Conservation (phyloP, 192 early-diverging fungal species). For the Gamsiella multidivaricata region DNA sequence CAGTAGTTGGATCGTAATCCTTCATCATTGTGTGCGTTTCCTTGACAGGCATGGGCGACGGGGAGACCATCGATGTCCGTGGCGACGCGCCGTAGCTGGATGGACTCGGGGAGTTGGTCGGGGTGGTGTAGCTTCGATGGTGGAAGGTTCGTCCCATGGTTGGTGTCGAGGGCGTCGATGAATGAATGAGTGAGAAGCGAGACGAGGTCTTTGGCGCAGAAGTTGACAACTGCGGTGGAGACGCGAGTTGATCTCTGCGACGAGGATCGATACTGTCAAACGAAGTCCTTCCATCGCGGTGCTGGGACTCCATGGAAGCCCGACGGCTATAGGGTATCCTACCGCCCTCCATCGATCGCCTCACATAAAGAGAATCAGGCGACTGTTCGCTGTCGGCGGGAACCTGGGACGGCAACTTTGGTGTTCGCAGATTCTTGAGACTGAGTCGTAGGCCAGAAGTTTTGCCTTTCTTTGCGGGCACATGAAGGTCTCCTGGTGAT, state of each 20-base stretch:
- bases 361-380: slow-evolving; percentile 3
- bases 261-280: slow-evolving; percentile 31
- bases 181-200: slow-evolving; percentile 46
- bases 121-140: slow-evolving; percentile 35
- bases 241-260: slow-evolving; percentile 27
- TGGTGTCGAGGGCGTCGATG: slow-evolving; percentile 40
- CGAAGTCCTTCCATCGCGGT: slow-evolving; percentile 28
- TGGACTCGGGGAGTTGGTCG: slow-evolving; percentile 18
- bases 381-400: slow-evolving; percentile 29
- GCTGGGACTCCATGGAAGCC: slow-evolving; percentile 10
- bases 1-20: slow-evolving; percentile 84
- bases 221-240: slow-evolving; percentile 24
- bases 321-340: not conserved
- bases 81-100: slow-evolving; percentile 37
- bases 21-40: slow-evolving; percentile 88
- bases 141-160: slow-evolving; percentile 42
- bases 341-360: slow-evolving; percentile 15
- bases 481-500: slow-evolving; percentile 20
- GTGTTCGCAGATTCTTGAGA: slow-evolving; percentile 35
- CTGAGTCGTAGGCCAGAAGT: slow-evolving; percentile 35
- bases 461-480: slow-evolving; percentile 9
- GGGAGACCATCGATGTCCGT: slow-evolving; percentile 19
- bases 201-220: slow-evolving; percentile 39
- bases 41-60: slow-evolving; percentile 66
- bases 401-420: slow-evolving; percentile 11